These are phyloP conservation scores for Cucumis variabilis DNA, from an alignment of 331 rosid genomes.

Conservation along the genomic window DNA sequence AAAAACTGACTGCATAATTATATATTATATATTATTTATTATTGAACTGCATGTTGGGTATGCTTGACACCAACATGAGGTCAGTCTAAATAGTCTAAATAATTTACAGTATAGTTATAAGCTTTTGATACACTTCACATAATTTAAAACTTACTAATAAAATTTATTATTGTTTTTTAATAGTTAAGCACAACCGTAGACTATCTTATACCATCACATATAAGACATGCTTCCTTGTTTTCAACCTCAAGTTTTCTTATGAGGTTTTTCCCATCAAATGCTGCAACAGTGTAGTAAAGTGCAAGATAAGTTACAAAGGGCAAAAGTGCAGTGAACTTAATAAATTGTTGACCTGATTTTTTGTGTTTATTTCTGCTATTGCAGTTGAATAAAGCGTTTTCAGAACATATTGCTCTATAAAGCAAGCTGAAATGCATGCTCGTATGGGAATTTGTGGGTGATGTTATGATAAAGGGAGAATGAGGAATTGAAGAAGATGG, in stretches of 20 bases:
- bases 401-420: constrained; percentile 1
- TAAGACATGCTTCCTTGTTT: no score
- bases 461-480: background rate
- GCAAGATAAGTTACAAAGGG: background rate
- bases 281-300: background rate
- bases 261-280: constrained; percentile 63
- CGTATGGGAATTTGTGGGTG: background rate
- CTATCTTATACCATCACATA: no score
- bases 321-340: constrained; percentile 3
- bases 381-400: background rate
- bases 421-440: background rate
- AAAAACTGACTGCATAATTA: no score
- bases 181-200: no score
- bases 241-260: constrained; percentile 91
- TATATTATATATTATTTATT: no score
- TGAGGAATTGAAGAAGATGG: constrained; percentile 26
- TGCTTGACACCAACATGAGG: no score
- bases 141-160: no score
- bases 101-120: no score
- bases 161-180: no score
- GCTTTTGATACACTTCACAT: no score
- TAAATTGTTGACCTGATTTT: background rate
- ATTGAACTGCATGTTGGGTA: no score
- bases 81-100: no score
- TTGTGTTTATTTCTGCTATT: background rate